Conservation (phyloP, 106 monocot genomes). For the Acanthochlamys bracteata region DNA sequence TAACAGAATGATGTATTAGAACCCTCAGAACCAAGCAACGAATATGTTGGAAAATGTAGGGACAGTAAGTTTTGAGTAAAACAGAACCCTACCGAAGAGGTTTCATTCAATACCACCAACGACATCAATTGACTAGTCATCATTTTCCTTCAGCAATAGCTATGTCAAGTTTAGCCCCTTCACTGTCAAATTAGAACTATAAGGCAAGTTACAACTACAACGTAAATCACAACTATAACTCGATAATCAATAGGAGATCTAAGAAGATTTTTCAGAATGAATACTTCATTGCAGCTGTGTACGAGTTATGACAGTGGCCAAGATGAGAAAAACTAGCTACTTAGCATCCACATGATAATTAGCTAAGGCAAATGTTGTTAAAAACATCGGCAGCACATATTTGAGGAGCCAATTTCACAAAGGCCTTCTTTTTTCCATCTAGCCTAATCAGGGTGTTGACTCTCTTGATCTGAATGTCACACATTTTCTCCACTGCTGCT, state of each 20-base stretch:
- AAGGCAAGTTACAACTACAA: no score
- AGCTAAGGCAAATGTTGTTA: constrained; percentile 37
- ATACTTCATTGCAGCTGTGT: not conserved
- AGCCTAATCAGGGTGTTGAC: constrained; percentile 51
- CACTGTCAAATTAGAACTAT: no score
- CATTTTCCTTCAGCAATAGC: no score
- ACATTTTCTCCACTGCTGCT: constrained; percentile 49
- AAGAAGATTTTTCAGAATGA: not conserved
- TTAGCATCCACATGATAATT: not conserved
- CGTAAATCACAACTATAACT: no score
- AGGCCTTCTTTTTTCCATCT: constrained; percentile 43
- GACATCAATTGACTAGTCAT: no score
- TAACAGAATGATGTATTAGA: no score
- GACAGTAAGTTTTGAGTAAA: no score
- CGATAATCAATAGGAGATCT: not conserved
- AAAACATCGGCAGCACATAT: constrained; percentile 35
- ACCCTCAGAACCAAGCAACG: no score
- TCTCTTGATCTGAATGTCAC: constrained; percentile 51
- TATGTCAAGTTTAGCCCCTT: no score
- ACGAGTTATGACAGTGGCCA: not conserved
- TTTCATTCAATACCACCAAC: no score
- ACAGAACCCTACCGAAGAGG: no score
- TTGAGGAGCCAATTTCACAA: constrained; percentile 28
- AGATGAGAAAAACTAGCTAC: not conserved
- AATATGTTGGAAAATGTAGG: no score